These are phyloP conservation scores for Byssochlamys sp. DNA, from an alignment of 2,329 filamentous ascomycete genomes.

Conservation along the genomic window DNA sequence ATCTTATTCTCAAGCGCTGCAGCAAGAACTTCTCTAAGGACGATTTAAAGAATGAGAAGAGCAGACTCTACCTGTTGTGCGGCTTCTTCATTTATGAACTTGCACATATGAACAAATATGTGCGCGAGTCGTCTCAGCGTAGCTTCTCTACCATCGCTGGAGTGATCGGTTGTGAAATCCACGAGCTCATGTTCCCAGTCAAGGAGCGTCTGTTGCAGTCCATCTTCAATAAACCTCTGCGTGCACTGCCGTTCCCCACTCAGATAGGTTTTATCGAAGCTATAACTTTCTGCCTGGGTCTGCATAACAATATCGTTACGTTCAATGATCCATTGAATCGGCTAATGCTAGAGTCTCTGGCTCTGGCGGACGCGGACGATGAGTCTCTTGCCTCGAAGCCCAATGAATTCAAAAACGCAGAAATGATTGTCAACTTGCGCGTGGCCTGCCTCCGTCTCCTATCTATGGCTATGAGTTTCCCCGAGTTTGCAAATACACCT, in stretches of 20 bases:
- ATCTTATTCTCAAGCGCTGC: conserved; percentile 67
- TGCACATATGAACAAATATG: conserved; percentile 90
- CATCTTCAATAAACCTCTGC: conserved; percentile 88
- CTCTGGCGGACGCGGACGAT: conserved; percentile 86
- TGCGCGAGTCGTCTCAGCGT: conserved; percentile 74
- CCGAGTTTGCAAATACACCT: conserved; percentile 73
- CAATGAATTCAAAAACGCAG: conserved; percentile 86
- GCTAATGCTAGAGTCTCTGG: conserved; percentile 83
- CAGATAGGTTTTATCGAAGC: conserved; percentile 98
- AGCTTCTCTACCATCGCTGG: conserved; percentile 73
- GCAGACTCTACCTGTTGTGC: conserved; percentile 65
- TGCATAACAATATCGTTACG: conserved; percentile 78
- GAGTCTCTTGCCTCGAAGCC: conserved; percentile 88
- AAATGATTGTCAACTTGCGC: conserved; percentile 80
- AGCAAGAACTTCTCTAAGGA: conserved; percentile 72
- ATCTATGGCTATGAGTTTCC: conserved; percentile 84
- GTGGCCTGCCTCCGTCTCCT: conserved; percentile 89
- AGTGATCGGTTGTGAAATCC: conserved; percentile 66
- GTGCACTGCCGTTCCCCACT: conserved; percentile 82
- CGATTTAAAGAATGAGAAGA: conserved; percentile 59
- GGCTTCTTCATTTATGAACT: conserved; percentile 79
- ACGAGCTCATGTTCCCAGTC: conserved; percentile 79
- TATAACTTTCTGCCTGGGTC: conserved; percentile 83
- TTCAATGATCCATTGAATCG: conserved; percentile 89
- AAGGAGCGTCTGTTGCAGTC: conserved; percentile 81